Conservation (phyloP, 164 flowering plant genomes). For the Buxus sempervirens region DNA sequence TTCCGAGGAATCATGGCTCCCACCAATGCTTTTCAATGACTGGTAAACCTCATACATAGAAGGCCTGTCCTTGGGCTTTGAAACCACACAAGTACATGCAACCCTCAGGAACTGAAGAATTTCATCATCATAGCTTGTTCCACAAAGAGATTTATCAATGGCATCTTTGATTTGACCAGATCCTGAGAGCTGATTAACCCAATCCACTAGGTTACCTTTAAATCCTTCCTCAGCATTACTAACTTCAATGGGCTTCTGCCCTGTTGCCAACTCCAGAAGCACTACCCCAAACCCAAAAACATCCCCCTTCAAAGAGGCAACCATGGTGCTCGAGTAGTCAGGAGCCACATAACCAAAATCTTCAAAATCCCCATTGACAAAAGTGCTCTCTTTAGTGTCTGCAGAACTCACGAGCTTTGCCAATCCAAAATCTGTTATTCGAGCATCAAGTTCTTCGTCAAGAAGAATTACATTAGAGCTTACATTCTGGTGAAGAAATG, state of each 20-base stretch:
- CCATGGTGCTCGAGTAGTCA: constrained; percentile 66
- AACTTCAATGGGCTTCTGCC: constrained; percentile 56
- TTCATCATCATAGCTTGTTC: constrained; percentile 53
- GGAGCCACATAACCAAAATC: constrained; percentile 72
- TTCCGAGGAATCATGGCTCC: constrained; percentile 44
- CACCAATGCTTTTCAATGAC: constrained; percentile 36
- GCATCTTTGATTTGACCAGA: constrained; percentile 40
- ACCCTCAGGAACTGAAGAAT: constrained; percentile 47
- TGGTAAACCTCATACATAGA: constrained; percentile 61
- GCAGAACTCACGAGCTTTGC: constrained; percentile 39
- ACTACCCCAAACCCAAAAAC: constrained; percentile 70
- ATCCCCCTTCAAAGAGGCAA: constrained; percentile 59
- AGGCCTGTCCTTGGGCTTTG: constrained; percentile 58
- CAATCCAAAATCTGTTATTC: constrained; percentile 57
- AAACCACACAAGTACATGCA: constrained; percentile 46
- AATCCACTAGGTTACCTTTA: constrained; percentile 60
- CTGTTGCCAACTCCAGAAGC: constrained; percentile 61
- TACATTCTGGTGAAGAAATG: constrained; percentile 52
- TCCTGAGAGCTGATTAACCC: constrained; percentile 45
- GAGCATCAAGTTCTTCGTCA: constrained; percentile 63
- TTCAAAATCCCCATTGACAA: constrained; percentile 47
- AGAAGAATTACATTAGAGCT: constrained; percentile 57
- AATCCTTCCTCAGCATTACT: constrained; percentile 40
- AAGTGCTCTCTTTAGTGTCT: constrained; percentile 35
- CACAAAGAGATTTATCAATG: constrained; percentile 37